Base-by-base conservation (phyloP, 2,329 filamentous ascomycete species). In the Ophiobolus disseminans region DNA sequence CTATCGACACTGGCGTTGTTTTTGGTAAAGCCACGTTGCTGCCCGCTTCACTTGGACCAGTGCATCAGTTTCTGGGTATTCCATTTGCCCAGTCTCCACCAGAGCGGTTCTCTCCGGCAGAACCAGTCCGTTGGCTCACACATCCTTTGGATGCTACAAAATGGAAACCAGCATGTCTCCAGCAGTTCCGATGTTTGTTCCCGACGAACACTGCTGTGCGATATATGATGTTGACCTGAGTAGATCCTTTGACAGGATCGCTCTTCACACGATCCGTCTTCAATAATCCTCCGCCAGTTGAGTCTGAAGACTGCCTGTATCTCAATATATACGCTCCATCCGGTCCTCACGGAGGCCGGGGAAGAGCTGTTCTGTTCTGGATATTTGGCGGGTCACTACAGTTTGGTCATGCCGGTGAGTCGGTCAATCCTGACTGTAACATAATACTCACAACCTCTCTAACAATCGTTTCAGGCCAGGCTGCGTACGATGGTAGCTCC, bases 291-390 rank as follows among this genome's bases (percentile, higher is more conserved):
- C 40, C 58, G 9, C 53, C 57, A 3, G 45, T 51, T 14, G 68
- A 70, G 38, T 65, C 58, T 7, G 73, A 77, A 43, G 72, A 76
- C 45, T 77, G 74, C 50, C 48, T 76, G 23, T 69, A 73, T 22
- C 57, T 75, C 7, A 74, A 77, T 49, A 65, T 76, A 1, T 68
- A 67, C 21, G 68, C 65, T 1, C 73, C 73, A 3, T 49, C 48
- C 2, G 48, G 45, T n/a, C 50, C 56, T 3, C 37, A 52, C 9
- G 42, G 45, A 1, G 57, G 54, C 1, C 46, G 45, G 22, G 58
- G 62, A 5, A 45, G 60, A 41, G 54, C 66, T 5, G 65, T 70
- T 2, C 30, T 70, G 54, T 67, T 65, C 22, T 70, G 65, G 65
- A 63, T 70, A 2, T 69, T 61, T 31, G 66, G 66, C n/a, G 66